phyloP scores from a whole-genome alignment of 2,329 filamentous ascomycete genomes.

The Ophiostoma piceae region DNA sequence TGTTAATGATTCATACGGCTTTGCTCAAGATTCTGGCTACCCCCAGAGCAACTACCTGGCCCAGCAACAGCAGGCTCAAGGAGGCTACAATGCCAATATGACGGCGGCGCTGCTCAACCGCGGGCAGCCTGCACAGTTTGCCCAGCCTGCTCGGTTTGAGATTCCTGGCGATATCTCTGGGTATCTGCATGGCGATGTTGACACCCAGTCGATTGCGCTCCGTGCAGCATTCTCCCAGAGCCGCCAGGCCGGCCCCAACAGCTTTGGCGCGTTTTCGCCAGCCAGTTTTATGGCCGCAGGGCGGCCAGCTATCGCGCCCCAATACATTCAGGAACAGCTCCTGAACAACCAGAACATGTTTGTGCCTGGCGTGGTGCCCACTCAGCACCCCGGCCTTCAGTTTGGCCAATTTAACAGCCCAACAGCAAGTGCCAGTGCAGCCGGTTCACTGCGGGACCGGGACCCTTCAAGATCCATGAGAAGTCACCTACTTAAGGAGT shows the following conservation, averaged over 20 bases:
- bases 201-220: neutral
- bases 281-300: neutral
- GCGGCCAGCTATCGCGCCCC: neutral
- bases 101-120: slow-evolving; percentile 7
- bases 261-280: neutral
- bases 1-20: neutral
- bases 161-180: neutral
- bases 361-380: neutral
- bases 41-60: neutral
- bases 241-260: neutral
- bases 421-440: too few species aligned
- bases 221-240: neutral
- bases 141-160: neutral
- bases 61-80: slow-evolving; percentile 5
- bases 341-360: neutral
- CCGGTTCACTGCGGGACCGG: slow-evolving; percentile 16
- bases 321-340: neutral
- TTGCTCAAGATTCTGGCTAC: neutral
- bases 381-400: neutral
- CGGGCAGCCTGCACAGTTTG: neutral
- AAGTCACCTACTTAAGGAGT: slow-evolving; percentile 73
- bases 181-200: neutral
- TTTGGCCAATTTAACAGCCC: neutral
- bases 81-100: slow-evolving; percentile 1
- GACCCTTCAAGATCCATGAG: slow-evolving; percentile 40